phyloP scores from a whole-genome alignment of 257 asterid genomes.

The Solanum paucissectum region DNA sequence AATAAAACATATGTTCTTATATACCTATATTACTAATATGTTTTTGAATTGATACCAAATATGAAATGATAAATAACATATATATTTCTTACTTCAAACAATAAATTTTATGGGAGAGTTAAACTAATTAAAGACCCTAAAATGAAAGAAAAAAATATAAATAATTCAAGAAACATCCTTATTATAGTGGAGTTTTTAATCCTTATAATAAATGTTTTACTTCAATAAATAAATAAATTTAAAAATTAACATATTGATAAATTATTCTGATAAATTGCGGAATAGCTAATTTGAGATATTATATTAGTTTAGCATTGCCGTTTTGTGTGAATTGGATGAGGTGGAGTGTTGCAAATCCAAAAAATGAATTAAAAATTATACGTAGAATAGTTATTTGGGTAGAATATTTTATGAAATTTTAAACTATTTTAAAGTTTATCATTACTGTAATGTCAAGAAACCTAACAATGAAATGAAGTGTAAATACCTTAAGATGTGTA shows the following conservation, averaged over 20 bases:
- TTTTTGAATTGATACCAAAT: background rate
- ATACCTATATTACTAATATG: background rate
- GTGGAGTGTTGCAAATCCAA: background rate
- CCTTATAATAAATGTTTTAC: background rate
- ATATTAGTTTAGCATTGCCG: background rate
- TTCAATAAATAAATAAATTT: too few species aligned
- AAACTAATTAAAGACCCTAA: too few species aligned
- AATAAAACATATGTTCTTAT: too few species aligned
- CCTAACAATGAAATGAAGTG: background rate
- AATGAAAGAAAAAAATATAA: background rate
- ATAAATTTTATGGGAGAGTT: too few species aligned
- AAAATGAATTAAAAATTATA: too few species aligned
- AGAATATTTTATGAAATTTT: background rate
- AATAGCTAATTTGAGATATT: background rate
- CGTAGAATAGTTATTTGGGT: background rate
- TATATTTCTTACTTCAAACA: too few species aligned
- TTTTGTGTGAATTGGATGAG: background rate
- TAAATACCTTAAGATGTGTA: background rate
- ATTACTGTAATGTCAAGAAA: too few species aligned
- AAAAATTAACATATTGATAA: background rate
- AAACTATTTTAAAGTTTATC: background rate
- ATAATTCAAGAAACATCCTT: background rate
- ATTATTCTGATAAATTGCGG: background rate
- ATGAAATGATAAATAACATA: background rate
- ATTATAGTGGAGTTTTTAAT: too few species aligned